Evolutionary conservation across 345 rosid species (phyloP), one percentile per base, ranked within the genome.

Genomic region (Garcia nutans): DNA sequence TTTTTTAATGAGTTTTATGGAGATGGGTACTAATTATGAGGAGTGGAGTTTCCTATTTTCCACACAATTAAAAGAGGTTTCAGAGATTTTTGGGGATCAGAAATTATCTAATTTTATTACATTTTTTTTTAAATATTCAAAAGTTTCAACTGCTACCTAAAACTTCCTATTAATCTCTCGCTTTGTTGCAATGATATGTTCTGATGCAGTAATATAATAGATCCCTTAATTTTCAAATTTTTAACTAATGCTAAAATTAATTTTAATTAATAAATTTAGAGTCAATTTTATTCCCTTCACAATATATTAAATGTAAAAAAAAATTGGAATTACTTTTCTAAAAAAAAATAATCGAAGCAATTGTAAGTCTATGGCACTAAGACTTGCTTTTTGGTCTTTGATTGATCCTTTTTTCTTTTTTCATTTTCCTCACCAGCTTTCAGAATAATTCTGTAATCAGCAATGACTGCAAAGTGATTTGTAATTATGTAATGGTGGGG

Each of bases 41-140:
- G 72, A 55, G 37, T 0, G 0, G 37, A 0, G 0, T 45, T 55
- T 15, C 44, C 54, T 60, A 58, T 7, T 6, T 42, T 68, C 58
- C 42, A 17, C 23, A 69, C 66, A 79, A 66, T 77, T 71, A 76
- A 71, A 76, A 76, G 10, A 10, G 54, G 60, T 71, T 80, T 52
- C 72, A 73, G 65, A 74, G 80, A 81, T 78, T 67, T 79, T 47
- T 77, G 77, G 86, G 85, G 81, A 67, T 80, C 74, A 24, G 68
- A 26, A 72, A 31, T 47, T 17, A 31, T 15, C 17, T 28, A 33
- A 56, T 16, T 60, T 28, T 15, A 24, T 16, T 28, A 16, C 3
- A 2, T 23, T 19, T 58, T 71, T 37, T 37, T 37, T 37, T 37
- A 37, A 37, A 37, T 37, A 37, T 37, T 37, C 41, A 5, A 37